A percentile compares a stretch with the other conserved stretches of the same genome.
Evolutionary conservation across 805 yeast species (phyloP).

Genomic region (Cyberlindnera xylosilytica): DNA sequence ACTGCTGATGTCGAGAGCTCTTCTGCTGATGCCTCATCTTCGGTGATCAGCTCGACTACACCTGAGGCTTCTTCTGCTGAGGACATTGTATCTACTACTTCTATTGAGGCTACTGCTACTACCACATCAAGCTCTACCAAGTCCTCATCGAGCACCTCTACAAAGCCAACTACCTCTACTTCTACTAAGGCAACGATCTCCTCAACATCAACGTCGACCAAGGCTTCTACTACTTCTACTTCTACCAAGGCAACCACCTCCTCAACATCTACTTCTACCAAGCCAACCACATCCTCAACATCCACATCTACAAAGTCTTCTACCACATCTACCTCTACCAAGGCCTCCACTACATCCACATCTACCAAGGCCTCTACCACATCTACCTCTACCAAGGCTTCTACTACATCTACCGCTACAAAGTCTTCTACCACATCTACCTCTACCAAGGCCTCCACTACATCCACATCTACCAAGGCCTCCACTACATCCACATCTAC

Average conservation of each 20-base stretch:
- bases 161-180: background rate
- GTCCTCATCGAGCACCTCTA: conserved; percentile 4
- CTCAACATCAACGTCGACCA: conserved; percentile 2
- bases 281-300: conserved; percentile 6
- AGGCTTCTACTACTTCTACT: conserved; percentile 2
- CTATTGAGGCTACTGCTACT: background rate
- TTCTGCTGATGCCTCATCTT: no score
- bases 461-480: conserved; percentile 4
- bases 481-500: conserved; percentile 9
- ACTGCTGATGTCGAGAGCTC: no score
- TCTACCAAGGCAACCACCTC: conserved; percentile 4
- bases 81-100: background rate
- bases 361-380: conserved; percentile 7
- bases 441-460: background rate
- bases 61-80: no score
- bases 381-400: conserved; percentile 3
- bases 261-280: conserved; percentile 7
- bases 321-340: conserved; percentile 8
- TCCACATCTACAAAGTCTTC: conserved; percentile 7
- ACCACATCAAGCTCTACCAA: conserved; percentile 1
- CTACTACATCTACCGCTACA: conserved; percentile 7
- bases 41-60: no score
- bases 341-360: conserved; percentile 2
- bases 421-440: conserved; percentile 10
- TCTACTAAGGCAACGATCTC: conserved; percentile 1